phyloP scores from a whole-genome alignment of 768 basidiomycete species.

The Dendrothele bispora region DNA sequence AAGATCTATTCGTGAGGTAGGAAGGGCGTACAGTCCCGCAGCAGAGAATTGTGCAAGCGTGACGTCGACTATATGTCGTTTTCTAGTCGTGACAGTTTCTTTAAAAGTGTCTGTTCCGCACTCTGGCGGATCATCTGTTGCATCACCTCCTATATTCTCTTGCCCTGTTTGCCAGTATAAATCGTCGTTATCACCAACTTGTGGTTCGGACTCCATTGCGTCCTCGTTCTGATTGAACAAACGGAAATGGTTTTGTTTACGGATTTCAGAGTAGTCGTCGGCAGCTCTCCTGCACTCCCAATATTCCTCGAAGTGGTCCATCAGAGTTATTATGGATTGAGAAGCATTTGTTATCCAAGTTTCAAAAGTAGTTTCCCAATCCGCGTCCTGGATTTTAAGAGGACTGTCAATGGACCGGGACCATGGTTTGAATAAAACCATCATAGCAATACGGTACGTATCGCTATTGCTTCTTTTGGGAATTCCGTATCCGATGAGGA shows the following conservation, averaged over 20 bases:
- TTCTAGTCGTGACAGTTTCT: too few relatives aligned
- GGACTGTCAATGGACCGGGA: background rate
- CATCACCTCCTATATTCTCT: too few relatives aligned
- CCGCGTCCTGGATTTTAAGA: conserved; percentile 1
- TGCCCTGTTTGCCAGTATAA: too few relatives aligned
- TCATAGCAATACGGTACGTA: background rate
- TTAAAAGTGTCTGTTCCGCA: too few relatives aligned
- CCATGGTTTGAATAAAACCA: background rate
- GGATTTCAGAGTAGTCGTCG: conserved; percentile 9
- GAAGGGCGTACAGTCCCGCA: too few relatives aligned
- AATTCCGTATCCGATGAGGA: background rate
- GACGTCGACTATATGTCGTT: too few relatives aligned
- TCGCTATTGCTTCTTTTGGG: background rate
- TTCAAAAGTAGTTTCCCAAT: conserved; percentile 1
- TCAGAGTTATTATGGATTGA: background rate
- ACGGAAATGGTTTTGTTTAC: background rate
- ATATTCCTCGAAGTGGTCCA: conserved; percentile 11
- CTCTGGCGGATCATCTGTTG: background rate
- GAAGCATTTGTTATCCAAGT: background rate
- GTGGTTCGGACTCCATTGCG: background rate
- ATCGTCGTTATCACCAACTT: background rate
- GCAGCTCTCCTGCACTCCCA: conserved; percentile 13
- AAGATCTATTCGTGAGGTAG: too few relatives aligned
- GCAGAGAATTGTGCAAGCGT: too few relatives aligned
- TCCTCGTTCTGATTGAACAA: background rate